These are phyloP conservation scores for Monosporozyma unispora DNA, from an alignment of 805 yeast genomes.

Conservation along the genomic window DNA sequence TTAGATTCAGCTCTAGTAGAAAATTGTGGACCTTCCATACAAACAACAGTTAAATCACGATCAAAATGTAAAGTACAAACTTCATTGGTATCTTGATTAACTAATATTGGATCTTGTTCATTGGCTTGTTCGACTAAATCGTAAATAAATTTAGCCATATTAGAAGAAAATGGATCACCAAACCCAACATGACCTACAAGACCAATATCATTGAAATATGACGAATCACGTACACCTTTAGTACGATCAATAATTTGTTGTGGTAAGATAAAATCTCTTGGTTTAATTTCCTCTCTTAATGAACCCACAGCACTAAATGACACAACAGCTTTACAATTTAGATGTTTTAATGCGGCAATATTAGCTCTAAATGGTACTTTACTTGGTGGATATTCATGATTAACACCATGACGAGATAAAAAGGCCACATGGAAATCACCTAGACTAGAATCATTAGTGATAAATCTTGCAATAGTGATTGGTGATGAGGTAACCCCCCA, in stretches of 20 bases:
- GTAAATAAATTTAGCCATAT: conserved; percentile 56
- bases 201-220: conserved; percentile 78
- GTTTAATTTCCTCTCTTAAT: conserved; percentile 75
- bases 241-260: conserved; percentile 95
- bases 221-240: conserved; percentile 83
- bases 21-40: conserved; percentile 99
- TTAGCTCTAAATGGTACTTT: conserved; percentile 92
- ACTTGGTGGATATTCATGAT: conserved; percentile 83
- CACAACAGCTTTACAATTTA: conserved; percentile 80
- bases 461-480: conserved; percentile 78
- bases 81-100: conserved; percentile 42
- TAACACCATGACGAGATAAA: conserved; percentile 86
- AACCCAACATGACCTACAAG: conserved; percentile 96
- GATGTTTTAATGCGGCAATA: conserved; percentile 83
- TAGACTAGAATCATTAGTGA: conserved; percentile 35
- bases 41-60: conserved; percentile 73
- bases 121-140: conserved; percentile 29
- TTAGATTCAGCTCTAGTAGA: conserved; percentile 93
- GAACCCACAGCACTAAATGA: conserved; percentile 98
- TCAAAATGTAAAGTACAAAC: conserved; percentile 63
- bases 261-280: conserved; percentile 95
- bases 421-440: conserved; percentile 71
- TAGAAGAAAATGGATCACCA: conserved; percentile 90
- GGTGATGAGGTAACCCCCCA: conserved; percentile 97
- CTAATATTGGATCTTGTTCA: conserved; percentile 39